phyloP scores from a whole-genome alignment of 495 filamentous ascomycete species.

The Penicillium nucicola region DNA sequence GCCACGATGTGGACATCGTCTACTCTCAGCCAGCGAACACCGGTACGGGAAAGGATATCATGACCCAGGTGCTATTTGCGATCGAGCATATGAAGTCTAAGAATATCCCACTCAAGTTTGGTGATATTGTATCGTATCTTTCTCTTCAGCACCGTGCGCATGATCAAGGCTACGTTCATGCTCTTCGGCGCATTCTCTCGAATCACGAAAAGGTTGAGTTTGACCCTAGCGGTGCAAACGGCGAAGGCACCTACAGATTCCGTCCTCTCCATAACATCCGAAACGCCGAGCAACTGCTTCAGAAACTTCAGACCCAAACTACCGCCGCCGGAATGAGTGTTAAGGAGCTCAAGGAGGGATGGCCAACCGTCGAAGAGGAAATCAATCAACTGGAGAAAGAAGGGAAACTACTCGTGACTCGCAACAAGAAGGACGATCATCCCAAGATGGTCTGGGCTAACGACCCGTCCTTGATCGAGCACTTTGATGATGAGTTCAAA shows the following conservation, averaged over 20 bases:
- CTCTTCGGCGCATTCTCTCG: constrained; percentile 40
- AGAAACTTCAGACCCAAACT: constrained; percentile 72
- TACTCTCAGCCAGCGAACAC: constrained; percentile 78
- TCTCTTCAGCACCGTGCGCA: constrained; percentile 55
- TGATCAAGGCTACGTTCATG: constrained; percentile 43
- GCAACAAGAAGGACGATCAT: constrained; percentile 89
- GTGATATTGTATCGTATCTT: constrained; percentile 74
- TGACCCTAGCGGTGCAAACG: constrained; percentile 57
- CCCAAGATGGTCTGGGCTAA: constrained; percentile 86
- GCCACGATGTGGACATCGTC: constrained; percentile 55
- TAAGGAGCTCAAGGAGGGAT: constrained; percentile 90
- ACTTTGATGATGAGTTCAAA: constrained; percentile 79
- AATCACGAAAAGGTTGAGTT: constrained; percentile 68
- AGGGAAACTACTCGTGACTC: constrained; percentile 75
- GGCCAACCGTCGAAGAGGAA: constrained; percentile 74
- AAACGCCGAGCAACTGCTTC: constrained; percentile 68
- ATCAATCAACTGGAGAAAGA: constrained; percentile 75
- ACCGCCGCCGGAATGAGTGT: constrained; percentile 80
- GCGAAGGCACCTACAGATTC: constrained; percentile 69
- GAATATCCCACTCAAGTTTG: constrained; percentile 63
- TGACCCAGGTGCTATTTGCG: constrained; percentile 80
- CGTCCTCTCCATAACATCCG: constrained; percentile 76
- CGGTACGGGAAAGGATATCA: constrained; percentile 72
- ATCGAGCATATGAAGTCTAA: constrained; percentile 82
- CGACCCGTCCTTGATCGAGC: constrained; percentile 69